These are phyloP conservation scores for Castanopsis chinensis DNA, from an alignment of 306 rosid genomes.

Conservation along the genomic window DNA sequence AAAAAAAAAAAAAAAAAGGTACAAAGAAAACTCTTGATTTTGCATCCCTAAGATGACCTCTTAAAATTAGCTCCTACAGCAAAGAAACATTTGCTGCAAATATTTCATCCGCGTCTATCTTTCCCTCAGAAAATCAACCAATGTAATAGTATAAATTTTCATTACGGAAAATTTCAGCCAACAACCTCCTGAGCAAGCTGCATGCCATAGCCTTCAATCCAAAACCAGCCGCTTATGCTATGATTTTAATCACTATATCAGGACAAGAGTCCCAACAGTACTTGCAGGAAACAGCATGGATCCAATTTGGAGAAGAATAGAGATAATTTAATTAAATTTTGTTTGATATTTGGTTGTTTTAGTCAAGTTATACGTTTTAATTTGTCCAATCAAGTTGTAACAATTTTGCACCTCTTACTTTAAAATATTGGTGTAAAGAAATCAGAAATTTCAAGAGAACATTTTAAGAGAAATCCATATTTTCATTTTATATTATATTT, in stretches of 20 bases:
- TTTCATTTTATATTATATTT: too few species aligned
- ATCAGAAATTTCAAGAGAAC: too few species aligned
- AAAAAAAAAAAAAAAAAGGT: too few species aligned
- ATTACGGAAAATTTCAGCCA: slow-evolving; percentile 19
- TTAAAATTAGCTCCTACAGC: slow-evolving; percentile 24
- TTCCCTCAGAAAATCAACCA: slow-evolving; percentile 24
- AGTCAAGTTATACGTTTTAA: too few species aligned
- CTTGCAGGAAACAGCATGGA: slow-evolving; percentile 13
- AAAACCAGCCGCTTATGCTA: background rate
- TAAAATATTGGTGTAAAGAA: too few species aligned
- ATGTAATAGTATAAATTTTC: slow-evolving; percentile 7
- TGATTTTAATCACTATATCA: background rate
- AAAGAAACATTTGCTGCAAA: slow-evolving; percentile 28
- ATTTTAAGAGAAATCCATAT: too few species aligned
- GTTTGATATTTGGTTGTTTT: too few species aligned
- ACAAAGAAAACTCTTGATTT: background rate
- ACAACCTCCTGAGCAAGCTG: background rate
- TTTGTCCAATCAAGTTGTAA: too few species aligned
- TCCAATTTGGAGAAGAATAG: background rate
- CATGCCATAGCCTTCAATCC: background rate
- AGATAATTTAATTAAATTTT: too few species aligned
- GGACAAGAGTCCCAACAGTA: slow-evolving; percentile 6
- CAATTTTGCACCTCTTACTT: too few species aligned
- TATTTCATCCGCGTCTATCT: slow-evolving; percentile 9
- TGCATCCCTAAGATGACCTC: slow-evolving; percentile 22